phyloP scores from a whole-genome alignment of 345 rosid species.

The Salix purpurea region DNA sequence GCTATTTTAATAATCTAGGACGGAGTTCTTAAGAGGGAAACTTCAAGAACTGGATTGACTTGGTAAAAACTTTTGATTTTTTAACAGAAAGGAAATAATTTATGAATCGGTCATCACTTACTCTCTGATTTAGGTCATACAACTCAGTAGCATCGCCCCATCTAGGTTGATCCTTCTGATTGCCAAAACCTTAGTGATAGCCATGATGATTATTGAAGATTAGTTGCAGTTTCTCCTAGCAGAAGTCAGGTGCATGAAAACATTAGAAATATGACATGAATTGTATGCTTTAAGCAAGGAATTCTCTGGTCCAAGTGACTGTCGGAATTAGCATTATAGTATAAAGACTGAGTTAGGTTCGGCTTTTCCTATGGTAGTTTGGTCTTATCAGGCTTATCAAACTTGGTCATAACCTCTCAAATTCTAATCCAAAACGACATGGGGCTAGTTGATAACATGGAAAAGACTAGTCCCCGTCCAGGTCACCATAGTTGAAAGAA shows the following conservation, averaged over 20 bases:
- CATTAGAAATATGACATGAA: neutral
- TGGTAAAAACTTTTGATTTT: neutral
- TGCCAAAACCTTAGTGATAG: no score
- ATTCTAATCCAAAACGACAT: neutral
- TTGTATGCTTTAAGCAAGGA: neutral
- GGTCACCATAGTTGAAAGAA: neutral
- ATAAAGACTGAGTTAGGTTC: neutral
- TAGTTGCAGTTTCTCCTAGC: no score
- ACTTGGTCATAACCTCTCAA: neutral
- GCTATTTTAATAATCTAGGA: neutral
- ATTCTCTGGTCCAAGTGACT: neutral
- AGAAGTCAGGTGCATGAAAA: neutral
- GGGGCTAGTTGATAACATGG: conserved; percentile 7
- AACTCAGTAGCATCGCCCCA: no score
- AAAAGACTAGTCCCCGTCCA: conserved; percentile 7
- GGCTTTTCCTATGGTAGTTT: neutral
- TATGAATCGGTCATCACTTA: neutral
- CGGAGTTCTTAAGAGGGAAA: neutral
- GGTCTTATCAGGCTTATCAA: neutral
- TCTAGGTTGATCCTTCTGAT: no score
- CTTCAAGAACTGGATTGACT: neutral
- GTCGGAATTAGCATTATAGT: neutral
- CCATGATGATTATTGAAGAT: no score
- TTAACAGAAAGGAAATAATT: neutral
- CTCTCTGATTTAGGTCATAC: no score